phyloP scores from a whole-genome alignment of 768 basidiomycete species.

The Cyclocybe cylindracea region DNA sequence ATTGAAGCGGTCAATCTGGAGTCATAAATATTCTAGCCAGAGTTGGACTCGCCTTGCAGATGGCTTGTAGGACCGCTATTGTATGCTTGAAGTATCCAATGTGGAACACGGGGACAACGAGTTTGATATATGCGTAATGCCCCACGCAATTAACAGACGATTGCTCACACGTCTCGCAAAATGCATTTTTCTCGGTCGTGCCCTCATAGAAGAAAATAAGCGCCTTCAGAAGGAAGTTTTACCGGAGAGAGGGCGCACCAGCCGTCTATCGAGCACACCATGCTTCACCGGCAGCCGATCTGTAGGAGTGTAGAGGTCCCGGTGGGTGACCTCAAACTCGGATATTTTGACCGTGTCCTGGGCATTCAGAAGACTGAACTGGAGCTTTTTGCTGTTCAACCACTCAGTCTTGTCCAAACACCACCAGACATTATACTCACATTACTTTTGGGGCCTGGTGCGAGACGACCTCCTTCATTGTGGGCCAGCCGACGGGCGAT shows the following conservation, averaged over 20 bases:
- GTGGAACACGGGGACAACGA: conserved; percentile 96
- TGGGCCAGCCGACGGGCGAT: conserved; percentile 13
- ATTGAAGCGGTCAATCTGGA: not conserved
- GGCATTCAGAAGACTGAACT: conserved; percentile 91
- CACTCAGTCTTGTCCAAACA: conserved; percentile 6
- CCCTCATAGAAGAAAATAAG: conserved; percentile 52
- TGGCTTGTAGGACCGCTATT: conserved; percentile 89
- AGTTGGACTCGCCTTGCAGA: conserved; percentile 79
- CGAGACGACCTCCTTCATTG: conserved; percentile 82
- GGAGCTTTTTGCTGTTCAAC: conserved; percentile 80
- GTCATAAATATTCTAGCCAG: not conserved
- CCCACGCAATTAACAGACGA: conserved; percentile 94
- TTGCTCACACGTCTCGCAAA: conserved; percentile 94
- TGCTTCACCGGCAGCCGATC: conserved; percentile 86
- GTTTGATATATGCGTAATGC: conserved; percentile 98
- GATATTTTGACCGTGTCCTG: conserved; percentile 96
- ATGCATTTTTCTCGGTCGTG: conserved; percentile 88
- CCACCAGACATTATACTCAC: conserved; percentile 37
- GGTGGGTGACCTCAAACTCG: conserved; percentile 93
- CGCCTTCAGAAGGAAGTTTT: not conserved
- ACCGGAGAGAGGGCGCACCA: conserved; percentile 54
- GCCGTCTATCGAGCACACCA: conserved; percentile 89
- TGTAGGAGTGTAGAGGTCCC: conserved; percentile 85
- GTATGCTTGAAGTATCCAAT: conserved; percentile 98
- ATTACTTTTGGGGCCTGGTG: conserved; percentile 84